Evolutionary conservation across 2,329 filamentous ascomycete species (phyloP).

Genomic region (Ophiosphaerella herpotricha): DNA sequence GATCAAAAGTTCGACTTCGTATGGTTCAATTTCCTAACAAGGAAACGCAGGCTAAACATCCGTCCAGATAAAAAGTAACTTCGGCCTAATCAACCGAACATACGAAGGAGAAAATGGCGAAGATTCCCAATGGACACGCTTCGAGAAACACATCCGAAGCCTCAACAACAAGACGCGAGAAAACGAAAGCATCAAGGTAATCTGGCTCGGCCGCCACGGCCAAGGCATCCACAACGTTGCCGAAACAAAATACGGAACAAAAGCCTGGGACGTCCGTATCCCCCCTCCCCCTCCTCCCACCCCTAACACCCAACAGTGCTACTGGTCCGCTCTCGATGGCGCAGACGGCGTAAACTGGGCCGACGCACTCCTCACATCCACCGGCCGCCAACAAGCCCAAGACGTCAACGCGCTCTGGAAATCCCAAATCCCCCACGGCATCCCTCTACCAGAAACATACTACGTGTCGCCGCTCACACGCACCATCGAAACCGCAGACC

Average conservation of each 20-base stretch:
- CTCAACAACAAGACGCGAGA: slow-evolving; percentile 54
- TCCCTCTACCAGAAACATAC: slow-evolving; percentile 66
- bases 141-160: slow-evolving; percentile 59
- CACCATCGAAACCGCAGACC: slow-evolving; percentile 65
- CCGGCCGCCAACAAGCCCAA: slow-evolving; percentile 62
- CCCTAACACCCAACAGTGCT: slow-evolving; percentile 50
- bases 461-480: slow-evolving; percentile 69
- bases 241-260: slow-evolving; percentile 69
- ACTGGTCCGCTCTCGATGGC: slow-evolving; percentile 67
- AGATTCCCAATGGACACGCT: slow-evolving; percentile 62
- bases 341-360: slow-evolving; percentile 66
- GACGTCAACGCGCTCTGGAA: slow-evolving; percentile 64
- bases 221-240: slow-evolving; percentile 70
- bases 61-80: slow-evolving; percentile 61
- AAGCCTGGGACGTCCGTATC: slow-evolving; percentile 66
- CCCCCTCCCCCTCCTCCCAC: background rate
- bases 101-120: slow-evolving; percentile 55
- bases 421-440: slow-evolving; percentile 55
- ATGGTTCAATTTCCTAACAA: slow-evolving; percentile 3
- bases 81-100: slow-evolving; percentile 66
- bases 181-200: slow-evolving; percentile 64
- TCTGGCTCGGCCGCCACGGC: slow-evolving; percentile 72
- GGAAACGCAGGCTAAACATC: background rate
- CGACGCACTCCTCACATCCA: slow-evolving; percentile 64
- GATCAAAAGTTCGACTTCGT: slow-evolving; percentile 67